Base-by-base conservation (phyloP, 1,139 yeast species). In the Yamadazyma dendronema region DNA sequence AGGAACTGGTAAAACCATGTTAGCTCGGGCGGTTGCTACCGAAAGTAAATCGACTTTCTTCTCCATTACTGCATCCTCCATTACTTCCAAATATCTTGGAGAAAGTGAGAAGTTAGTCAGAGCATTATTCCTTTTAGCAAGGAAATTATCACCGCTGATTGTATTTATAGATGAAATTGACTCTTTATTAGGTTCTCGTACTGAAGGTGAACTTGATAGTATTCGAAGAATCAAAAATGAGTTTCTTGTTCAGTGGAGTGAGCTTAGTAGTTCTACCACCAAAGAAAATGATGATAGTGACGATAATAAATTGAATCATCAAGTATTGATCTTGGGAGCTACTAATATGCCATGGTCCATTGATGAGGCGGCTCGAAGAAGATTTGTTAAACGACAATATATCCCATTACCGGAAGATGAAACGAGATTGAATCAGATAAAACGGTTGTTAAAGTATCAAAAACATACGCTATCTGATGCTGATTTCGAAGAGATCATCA, bases 291-390 rank as follows among this genome's bases (percentile, higher is more conserved):
- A 78, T 24, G 81, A 80, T 30, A 37, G 40, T 21, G 72, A 68
- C 14, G 29, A 26, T 14, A 26, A 12, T 7, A 26, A 26, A 13
- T 29, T 47, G 17, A 64, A 61, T 27, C 60, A 65, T 44, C 67
- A 97, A 39, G 98, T 92, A 3, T 71, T 92, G 23, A 96, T 92
- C 3, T 67, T 92, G 28, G 98, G 97, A 0, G 98, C 98, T 1
- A 92, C 99, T 0, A 92, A 92, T 57, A 62, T 92, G 47, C 99
- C 99, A 0, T 92, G 99, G 99, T 84, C 89, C 3, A 90, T 92
- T 44, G 99, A 92, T 61, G 98, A 94, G 57, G 98, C 98, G 3
- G 99, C 98, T 0, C 71, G 98, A 53, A 76, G 98, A 57, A 75
- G 98, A 50, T 92, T 92, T 65, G 96, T 87, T 4, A 75, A 96